Percentiles rank a stretch among this genome's conserved stretches.
Conservation (phyloP, 2,329 filamentous ascomycete genomes). For the Exophiala phaeomuriformis region DNA sequence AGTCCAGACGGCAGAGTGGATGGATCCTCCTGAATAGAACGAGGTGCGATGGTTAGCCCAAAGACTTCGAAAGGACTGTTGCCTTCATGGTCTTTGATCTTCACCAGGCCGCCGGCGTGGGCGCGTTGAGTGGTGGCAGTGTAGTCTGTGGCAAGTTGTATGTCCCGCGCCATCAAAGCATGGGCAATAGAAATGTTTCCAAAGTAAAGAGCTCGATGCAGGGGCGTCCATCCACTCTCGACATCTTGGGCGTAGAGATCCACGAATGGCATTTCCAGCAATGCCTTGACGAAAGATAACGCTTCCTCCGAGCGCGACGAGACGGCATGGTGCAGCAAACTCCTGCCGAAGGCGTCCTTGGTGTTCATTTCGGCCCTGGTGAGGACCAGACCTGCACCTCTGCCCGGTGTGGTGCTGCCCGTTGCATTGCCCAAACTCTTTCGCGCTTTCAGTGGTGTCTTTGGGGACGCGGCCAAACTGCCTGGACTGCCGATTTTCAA, state of each 20-base stretch:
- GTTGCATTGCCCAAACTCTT: conserved; percentile 23
- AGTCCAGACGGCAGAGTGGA: conserved; percentile 27
- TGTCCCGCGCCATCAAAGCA: conserved; percentile 70
- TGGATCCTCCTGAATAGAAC: conserved; percentile 48
- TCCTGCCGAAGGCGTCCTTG: conserved; percentile 73
- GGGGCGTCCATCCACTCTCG: conserved; percentile 92
- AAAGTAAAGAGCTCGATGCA: conserved; percentile 83
- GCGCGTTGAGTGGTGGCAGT: conserved; percentile 53
- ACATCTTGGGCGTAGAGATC: conserved; percentile 81
- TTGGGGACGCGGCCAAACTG: conserved; percentile 44
- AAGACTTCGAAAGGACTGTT: conserved; percentile 93
- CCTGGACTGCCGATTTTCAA: conserved; percentile 30
- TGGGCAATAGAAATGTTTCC: conserved; percentile 84
- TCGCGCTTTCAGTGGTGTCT: conserved; percentile 25
- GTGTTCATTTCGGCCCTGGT: conserved; percentile 69
- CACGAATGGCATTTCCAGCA: conserved; percentile 73
- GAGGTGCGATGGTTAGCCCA: conserved; percentile 72
- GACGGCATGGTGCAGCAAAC: conserved; percentile 74
- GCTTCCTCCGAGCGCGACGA: conserved; percentile 66
- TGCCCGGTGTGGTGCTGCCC: conserved; percentile 5
- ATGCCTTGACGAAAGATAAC: conserved; percentile 64
- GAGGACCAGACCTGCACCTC: conserved; percentile 31
- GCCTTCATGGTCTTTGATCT: conserved; percentile 91
- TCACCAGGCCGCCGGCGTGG: conserved; percentile 66
- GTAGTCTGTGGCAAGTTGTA: conserved; percentile 57